Evolutionary conservation across 2,329 filamentous ascomycete species (phyloP), one percentile per base, ranked within the genome.

Genomic region (Alternaria incomplexa): DNA sequence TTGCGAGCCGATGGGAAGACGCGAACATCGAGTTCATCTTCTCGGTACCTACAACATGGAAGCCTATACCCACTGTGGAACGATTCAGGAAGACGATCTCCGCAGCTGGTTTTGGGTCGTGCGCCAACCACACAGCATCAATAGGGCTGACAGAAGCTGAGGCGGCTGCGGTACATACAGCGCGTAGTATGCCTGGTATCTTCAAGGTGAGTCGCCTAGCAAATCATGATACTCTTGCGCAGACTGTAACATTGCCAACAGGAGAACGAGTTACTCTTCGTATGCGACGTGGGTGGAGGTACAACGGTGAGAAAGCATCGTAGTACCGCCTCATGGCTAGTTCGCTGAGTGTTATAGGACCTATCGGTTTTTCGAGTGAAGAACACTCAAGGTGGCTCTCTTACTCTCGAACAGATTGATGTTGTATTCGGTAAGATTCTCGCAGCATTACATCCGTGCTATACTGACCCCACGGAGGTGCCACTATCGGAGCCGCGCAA

Each of bases 21-120:
- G 79, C 85, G 58, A 76, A 75, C 0, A 83, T 88, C 3, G 81
- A 84, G 46, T 88, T 87, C 66, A 75, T 87, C 9, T 88, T 88
- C 72, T 85, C 83, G 43, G 85, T 87, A 1, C 86, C 86, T 0
- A 88, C 86, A 1, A 88, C 86, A 0, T 88, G 86, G 86, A 81
- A 79, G 6, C 83, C 77, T 2, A 78, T 84, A 63, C 80, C 80
- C 5, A 82, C 84, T 3, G 83, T 87, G 56, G 85, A 87, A 70
- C 73, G 72, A 6, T 87, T 87, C 73, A 83, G 84, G 60, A 70
- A 71, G 1, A 81, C 85, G 22, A 82, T 87, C 3, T 67, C 72
- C 3, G 73, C 79, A 10, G 83, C 85, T 1, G 85, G 86, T 0
- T 88, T 87, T 62, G 85, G 84, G 3, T 57, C 64, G 5, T 61